Percentiles rank a stretch among this genome's conserved stretches.
Evolutionary conservation across 176 grass and related monocot species (phyloP).

Genomic region (Aegilops speltoides): DNA sequence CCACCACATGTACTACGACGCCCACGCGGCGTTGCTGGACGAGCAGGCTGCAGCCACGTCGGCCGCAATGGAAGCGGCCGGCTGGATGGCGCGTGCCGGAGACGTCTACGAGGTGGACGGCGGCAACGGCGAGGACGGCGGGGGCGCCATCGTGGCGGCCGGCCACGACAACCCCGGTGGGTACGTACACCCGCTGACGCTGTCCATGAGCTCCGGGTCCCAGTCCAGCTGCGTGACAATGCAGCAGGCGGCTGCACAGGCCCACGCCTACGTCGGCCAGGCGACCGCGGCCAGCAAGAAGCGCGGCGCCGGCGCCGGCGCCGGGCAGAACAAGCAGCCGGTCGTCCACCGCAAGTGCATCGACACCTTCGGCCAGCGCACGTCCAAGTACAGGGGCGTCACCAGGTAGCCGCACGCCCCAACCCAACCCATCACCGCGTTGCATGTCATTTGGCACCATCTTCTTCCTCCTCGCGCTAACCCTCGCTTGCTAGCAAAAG

Average conservation of each 20-base stretch:
- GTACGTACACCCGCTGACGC: conserved; percentile 59
- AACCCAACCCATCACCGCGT: not conserved
- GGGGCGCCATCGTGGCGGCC: conserved; percentile 23
- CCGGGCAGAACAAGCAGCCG: conserved; percentile 55
- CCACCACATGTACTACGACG: conserved; percentile 55
- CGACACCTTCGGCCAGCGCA: conserved; percentile 97
- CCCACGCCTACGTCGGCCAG: not conserved
- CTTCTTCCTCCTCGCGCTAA: not conserved
- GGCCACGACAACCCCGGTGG: not conserved
- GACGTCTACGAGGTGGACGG: not conserved
- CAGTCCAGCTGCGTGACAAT: conserved; percentile 80
- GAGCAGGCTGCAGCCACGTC: conserved; percentile 25
- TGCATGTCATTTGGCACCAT: not conserved
- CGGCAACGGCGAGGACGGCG: conserved; percentile 20
- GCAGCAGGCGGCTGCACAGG: conserved; percentile 10
- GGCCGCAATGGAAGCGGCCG: conserved; percentile 30
- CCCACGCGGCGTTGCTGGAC: conserved; percentile 22
- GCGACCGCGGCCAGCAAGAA: conserved; percentile 65
- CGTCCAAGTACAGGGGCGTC: conserved; percentile 94
- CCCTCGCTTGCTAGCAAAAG: conserved; percentile 27
- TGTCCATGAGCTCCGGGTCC: conserved; percentile 91
- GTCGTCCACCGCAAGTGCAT: conserved; percentile 97
- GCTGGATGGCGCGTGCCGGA: conserved; percentile 8
- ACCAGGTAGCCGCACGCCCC: conserved; percentile 54
- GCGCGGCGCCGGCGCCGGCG: conserved; percentile 43